Base-by-base conservation (phyloP, 306 rosid genomes). In the Cucurbita maxima region DNA sequence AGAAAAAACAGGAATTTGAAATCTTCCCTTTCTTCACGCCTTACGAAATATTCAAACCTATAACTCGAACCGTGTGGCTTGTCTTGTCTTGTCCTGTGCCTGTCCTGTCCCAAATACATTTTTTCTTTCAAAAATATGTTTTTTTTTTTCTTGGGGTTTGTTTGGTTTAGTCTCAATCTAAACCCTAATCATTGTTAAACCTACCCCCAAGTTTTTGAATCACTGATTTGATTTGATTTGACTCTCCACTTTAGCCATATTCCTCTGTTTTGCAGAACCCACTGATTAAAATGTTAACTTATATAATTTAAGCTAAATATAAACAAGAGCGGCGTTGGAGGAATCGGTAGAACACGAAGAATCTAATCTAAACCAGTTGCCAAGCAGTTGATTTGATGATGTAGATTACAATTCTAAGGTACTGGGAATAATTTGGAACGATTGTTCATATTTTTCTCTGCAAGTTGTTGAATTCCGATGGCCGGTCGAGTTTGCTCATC, bases 401-500 rank as follows among this genome's bases (percentile, higher is more conserved):
- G 9, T 66, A 66, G 45, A 44, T 66, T 70, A 50, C 30, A 70
- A 50, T 70, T 70, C 58, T 19, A 70, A 30, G 51, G 45, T 5
- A 7, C 54, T 25, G 41, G n/a, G 16, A 58, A 25, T n/a, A 30
- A 30, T 30, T 30, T 30, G 18, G 63, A 58, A 25, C 25, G 34
- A 51, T 70, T 30, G 43, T 63, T 78, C 66, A 74, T 15, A 16
- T 15, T 73, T 81, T 83, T 76, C 83, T 83, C 78, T 64, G 84
- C 62, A 76, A 78, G 61, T 71, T 74, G 25, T 54, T 76, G 69
- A 77, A 75, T 64, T 88, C 85, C 6, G 85, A 67, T 10, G 89
- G 83, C 78, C 79, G 81, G 2, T 83, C 88, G 51, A 92, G 83
- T 84, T 84, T 89, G 16, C 96, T 81, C 87, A 92, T 88, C 48